Percentiles rank a stretch among this genome's conserved stretches.
phyloP scores from a whole-genome alignment of 2,329 filamentous ascomycete genomes.

The Alternaria sp. region DNA sequence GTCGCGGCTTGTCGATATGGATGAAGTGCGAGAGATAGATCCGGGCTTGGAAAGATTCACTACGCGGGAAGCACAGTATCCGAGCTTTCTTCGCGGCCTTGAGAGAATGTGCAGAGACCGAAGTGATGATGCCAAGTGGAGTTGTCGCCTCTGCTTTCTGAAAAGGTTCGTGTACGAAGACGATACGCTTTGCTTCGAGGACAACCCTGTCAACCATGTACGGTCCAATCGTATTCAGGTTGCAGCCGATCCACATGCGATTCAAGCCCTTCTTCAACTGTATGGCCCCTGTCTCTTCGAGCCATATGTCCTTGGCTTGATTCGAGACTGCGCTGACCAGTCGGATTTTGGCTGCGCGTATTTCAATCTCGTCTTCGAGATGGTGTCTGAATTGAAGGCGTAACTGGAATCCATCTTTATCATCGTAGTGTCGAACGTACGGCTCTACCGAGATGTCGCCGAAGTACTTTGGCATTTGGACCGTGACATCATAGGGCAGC shows the following conservation, averaged over 20 bases:
- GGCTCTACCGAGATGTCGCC: slow-evolving; percentile 70
- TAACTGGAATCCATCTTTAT: slow-evolving; percentile 77
- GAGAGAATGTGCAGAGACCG: slow-evolving; percentile 41
- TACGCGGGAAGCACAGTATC: slow-evolving; percentile 75
- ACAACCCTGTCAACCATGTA: slow-evolving; percentile 78
- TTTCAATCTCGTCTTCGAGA: slow-evolving; percentile 70
- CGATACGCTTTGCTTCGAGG: slow-evolving; percentile 67
- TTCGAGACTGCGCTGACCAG: slow-evolving; percentile 64
- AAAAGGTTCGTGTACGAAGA: slow-evolving; percentile 70
- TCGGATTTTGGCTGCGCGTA: slow-evolving; percentile 70
- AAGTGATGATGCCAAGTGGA: slow-evolving; percentile 56
- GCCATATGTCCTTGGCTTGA: slow-evolving; percentile 70
- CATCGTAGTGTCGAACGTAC: slow-evolving; percentile 71
- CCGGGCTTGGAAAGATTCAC: slow-evolving; percentile 71
- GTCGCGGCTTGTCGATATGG: slow-evolving; percentile 79
- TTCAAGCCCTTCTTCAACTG: slow-evolving; percentile 63
- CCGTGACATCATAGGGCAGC: slow-evolving; percentile 67
- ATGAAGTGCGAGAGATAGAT: slow-evolving; percentile 72
- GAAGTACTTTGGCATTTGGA: slow-evolving; percentile 77
- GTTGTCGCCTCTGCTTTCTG: slow-evolving; percentile 56
- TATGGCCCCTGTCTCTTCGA: slow-evolving; percentile 59
- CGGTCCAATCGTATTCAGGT: slow-evolving; percentile 69
- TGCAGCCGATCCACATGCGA: slow-evolving; percentile 58
- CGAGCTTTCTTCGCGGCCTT: slow-evolving; percentile 57
- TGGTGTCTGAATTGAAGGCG: slow-evolving; percentile 73